Evolutionary conservation across 2,329 filamentous ascomycete genomes (phyloP).

Genomic region (Talaromyces funiculosus): DNA sequence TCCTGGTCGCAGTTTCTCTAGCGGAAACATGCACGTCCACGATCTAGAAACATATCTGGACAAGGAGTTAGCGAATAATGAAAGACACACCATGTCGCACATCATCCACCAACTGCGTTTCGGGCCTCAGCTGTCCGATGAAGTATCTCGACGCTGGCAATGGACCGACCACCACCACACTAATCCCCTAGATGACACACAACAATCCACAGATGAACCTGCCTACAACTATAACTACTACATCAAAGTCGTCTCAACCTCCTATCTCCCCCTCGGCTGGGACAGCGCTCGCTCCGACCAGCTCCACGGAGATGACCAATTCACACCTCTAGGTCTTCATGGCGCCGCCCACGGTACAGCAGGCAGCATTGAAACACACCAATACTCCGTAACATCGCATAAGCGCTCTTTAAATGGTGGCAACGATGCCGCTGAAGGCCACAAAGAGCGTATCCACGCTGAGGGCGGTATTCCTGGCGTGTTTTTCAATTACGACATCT

Average conservation of each 20-base stretch:
- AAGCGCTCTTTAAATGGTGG: conserved; percentile 82
- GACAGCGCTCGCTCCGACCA: conserved; percentile 52
- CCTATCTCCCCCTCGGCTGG: conserved; percentile 89
- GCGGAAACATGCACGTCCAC: conserved; percentile 94
- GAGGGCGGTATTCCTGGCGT: conserved; percentile 90
- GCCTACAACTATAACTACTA: conserved; percentile 99
- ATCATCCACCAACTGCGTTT: conserved; percentile 84
- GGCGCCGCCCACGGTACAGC: conserved; percentile 60
- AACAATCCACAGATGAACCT: conserved; percentile 71
- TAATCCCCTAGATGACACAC: conserved; percentile 79
- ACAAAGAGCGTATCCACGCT: conserved; percentile 86
- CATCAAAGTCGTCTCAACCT: conserved; percentile 94
- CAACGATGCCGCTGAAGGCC: conserved; percentile 76
- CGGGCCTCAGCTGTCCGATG: conserved; percentile 79
- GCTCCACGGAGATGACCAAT: conserved; percentile 41
- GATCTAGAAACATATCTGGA: conserved; percentile 95
- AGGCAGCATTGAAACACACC: conserved; percentile 92
- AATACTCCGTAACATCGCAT: conserved; percentile 97
- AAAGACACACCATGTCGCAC: conserved; percentile 82
- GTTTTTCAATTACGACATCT: conserved; percentile 99
- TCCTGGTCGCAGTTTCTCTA: conserved; percentile 91
- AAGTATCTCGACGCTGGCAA: conserved; percentile 54
- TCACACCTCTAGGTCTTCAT: conserved; percentile 61
- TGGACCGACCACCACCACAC: conserved; percentile 83
- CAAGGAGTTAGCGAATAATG: conserved; percentile 51